These are phyloP conservation scores for Boletus tomentosulus DNA, from an alignment of 768 basidiomycete species.

Conservation along the genomic window DNA sequence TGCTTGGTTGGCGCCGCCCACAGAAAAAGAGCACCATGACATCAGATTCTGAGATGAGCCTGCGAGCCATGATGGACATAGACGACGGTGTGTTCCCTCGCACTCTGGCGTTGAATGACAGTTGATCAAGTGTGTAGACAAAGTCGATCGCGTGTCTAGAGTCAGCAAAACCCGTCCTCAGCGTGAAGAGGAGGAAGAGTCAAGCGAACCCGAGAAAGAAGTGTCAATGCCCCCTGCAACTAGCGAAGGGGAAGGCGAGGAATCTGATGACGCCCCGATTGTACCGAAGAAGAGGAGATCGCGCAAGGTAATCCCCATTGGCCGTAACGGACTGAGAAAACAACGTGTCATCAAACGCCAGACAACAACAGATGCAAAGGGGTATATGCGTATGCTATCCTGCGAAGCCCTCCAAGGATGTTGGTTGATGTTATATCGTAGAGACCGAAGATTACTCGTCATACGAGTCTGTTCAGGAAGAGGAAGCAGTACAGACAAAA, in stretches of 20 bases:
- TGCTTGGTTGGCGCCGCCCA: conserved; percentile 21
- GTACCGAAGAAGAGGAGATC: conserved; percentile 38
- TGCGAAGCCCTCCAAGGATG: neutral
- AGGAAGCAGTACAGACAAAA: conserved; percentile 28
- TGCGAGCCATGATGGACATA: conserved; percentile 70
- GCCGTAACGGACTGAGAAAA: conserved; percentile 76
- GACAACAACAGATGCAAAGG: conserved; percentile 55
- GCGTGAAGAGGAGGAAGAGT: conserved; percentile 25
- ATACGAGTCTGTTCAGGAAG: conserved; percentile 74
- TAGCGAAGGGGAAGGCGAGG: conserved; percentile 29
- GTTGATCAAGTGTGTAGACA: conserved; percentile 15
- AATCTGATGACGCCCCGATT: conserved; percentile 26
- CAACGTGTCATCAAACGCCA: conserved; percentile 57
- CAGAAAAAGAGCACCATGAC: conserved; percentile 34
- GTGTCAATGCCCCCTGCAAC: conserved; percentile 25
- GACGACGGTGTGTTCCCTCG: conserved; percentile 56
- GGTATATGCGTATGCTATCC: conserved; percentile 60
- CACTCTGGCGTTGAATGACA: conserved; percentile 6
- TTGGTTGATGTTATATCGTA: conserved; percentile 24
- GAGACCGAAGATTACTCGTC: conserved; percentile 77
- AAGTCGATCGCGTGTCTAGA: conserved; percentile 24
- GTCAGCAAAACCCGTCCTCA: conserved; percentile 9
- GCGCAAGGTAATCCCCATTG: conserved; percentile 68
- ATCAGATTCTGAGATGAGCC: conserved; percentile 43
- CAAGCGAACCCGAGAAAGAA: conserved; percentile 32